phyloP scores from a whole-genome alignment of 768 basidiomycete genomes.

The Termitomyces sp. region DNA sequence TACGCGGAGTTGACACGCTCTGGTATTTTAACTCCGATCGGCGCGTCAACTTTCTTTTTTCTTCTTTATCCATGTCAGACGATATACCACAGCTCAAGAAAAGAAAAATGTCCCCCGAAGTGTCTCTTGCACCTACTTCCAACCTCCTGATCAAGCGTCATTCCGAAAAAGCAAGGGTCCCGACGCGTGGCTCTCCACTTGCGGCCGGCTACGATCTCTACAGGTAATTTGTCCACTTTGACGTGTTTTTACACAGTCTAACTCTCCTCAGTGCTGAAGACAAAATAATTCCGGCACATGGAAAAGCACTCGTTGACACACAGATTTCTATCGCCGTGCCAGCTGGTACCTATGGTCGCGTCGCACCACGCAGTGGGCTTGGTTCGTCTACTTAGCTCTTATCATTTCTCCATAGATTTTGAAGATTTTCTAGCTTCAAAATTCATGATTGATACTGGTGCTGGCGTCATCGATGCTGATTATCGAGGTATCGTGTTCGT shows the following conservation, averaged over 20 bases:
- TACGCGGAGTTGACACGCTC: conserved; percentile 31
- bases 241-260: background rate
- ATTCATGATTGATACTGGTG: conserved; percentile 97
- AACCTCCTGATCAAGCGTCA: conserved; percentile 81
- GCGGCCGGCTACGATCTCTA: conserved; percentile 96
- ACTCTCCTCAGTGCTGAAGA: conserved; percentile 64
- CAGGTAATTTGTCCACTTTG: conserved; percentile 45
- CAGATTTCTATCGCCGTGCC: conserved; percentile 95
- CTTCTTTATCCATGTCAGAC: conserved; percentile 20
- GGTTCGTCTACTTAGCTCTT: conserved; percentile 48
- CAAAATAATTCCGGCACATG: conserved; percentile 80
- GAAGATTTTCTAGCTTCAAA: conserved; percentile 67
- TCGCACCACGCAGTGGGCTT: conserved; percentile 93
- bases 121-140: conserved; percentile 26
- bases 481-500: conserved; percentile 92
- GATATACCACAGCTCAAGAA: conserved; percentile 47
- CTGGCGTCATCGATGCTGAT: conserved; percentile 96
- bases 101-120: conserved; percentile 47
- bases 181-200: conserved; percentile 81
- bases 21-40: conserved; percentile 28
- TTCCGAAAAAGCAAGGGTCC: conserved; percentile 76
- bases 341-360: conserved; percentile 89
- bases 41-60: conserved; percentile 25
- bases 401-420: background rate
- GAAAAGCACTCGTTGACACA: conserved; percentile 89